A percentile compares a stretch with the other conserved stretches of the same genome.
phyloP scores from a whole-genome alignment of 1,139 yeast genomes.

The Zygosaccharomyces pseudobailii region DNA sequence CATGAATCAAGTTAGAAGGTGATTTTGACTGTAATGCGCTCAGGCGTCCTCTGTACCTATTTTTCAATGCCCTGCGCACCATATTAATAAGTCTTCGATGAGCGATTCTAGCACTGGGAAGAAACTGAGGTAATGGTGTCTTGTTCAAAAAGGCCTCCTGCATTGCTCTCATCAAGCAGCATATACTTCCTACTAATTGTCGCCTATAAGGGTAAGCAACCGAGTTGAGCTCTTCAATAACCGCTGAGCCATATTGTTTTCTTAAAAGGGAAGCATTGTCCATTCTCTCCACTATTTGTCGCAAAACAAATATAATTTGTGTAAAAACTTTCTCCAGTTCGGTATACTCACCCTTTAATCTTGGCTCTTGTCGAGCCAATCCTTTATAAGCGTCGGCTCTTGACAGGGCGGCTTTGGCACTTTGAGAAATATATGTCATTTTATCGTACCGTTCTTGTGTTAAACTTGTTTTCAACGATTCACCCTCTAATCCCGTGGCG shows the following conservation, averaged over 20 bases:
- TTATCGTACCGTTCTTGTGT: conserved; percentile 29
- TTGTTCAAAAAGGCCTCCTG: conserved; percentile 42
- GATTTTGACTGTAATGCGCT: conserved; percentile 5
- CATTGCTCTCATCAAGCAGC: conserved; percentile 37
- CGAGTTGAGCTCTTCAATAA: conserved; percentile 41
- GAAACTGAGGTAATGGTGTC: conserved; percentile 45
- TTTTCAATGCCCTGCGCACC: conserved; percentile 36
- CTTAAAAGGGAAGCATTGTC: conserved; percentile 44
- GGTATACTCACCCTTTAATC: conserved; percentile 43
- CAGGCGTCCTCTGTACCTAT: conserved; percentile 19
- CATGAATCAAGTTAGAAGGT: conserved; percentile 8
- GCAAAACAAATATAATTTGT: conserved; percentile 43
- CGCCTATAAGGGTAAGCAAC: conserved; percentile 43
- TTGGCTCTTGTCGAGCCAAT: conserved; percentile 44
- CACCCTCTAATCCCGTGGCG: conserved; percentile 42
- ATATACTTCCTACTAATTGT: conserved; percentile 41
- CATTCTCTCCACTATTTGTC: conserved; percentile 45
- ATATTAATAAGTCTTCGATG: conserved; percentile 43
- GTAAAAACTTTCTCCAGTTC: conserved; percentile 39
- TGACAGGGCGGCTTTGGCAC: conserved; percentile 38
- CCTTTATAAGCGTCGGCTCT: conserved; percentile 41
- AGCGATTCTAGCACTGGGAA: conserved; percentile 47
- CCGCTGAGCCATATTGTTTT: conserved; percentile 43
- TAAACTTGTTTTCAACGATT: conserved; percentile 25
- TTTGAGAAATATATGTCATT: conserved; percentile 32